Percentiles rank a stretch among this genome's conserved stretches.
Evolutionary conservation across 192 early-diverging fungal genomes (phyloP).

Genomic region (Dissophora globulifera): DNA sequence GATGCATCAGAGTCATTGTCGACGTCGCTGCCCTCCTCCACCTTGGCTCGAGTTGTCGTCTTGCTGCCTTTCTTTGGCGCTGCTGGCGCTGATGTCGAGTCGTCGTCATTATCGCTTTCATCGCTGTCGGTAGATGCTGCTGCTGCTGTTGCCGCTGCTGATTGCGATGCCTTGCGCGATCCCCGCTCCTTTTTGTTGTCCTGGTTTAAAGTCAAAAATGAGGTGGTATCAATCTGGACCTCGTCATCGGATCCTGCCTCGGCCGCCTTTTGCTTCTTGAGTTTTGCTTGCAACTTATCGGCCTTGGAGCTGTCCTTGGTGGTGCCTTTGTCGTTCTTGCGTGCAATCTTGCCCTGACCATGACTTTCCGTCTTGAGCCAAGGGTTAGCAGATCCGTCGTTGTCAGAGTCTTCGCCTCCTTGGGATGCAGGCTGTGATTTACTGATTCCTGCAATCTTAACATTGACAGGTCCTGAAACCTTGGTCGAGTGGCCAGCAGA

Average conservation of each 20-base stretch:
- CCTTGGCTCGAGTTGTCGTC: not conserved
- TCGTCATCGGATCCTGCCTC: slow-evolving; percentile 61
- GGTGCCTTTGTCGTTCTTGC: slow-evolving; percentile 63
- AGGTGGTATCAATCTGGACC: slow-evolving; percentile 78
- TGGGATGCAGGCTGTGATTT: too few species aligned
- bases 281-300: slow-evolving; percentile 73
- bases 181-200: slow-evolving; percentile 48
- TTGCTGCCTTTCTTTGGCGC: slow-evolving; percentile 21
- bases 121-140: too few species aligned
- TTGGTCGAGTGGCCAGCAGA: slow-evolving; percentile 63
- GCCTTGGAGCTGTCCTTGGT: slow-evolving; percentile 65
- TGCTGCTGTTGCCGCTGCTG: too few species aligned
- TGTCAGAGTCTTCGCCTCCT: slow-evolving; percentile 24
- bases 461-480: slow-evolving; percentile 65
- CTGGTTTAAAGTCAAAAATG: slow-evolving; percentile 65
- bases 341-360: slow-evolving; percentile 59
- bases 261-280: slow-evolving; percentile 68
- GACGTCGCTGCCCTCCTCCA: too few species aligned
- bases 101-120: not conserved
- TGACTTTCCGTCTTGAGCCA: slow-evolving; percentile 76
- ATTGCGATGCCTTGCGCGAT: slow-evolving; percentile 23
- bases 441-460: slow-evolving; percentile 48
- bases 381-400: slow-evolving; percentile 71
- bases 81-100: not conserved
- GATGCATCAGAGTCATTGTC: slow-evolving; percentile 53